Conservation (phyloP, 2,329 filamentous ascomycete species). For the Akanthomyces uredinophilus region DNA sequence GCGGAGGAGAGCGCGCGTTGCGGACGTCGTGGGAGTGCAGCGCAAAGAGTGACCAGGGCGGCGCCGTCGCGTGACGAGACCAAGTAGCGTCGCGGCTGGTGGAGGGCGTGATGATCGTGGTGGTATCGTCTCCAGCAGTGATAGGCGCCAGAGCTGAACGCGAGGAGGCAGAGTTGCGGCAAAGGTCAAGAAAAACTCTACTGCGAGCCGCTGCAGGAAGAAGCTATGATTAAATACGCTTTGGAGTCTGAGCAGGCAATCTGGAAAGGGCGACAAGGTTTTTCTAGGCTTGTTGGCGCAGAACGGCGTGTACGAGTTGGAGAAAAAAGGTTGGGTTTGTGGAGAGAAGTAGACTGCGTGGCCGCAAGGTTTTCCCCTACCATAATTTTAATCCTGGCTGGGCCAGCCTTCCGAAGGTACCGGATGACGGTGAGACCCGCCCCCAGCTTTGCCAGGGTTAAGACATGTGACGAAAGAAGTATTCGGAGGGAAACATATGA, state of each 20-base stretch:
- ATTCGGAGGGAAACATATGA: not conserved
- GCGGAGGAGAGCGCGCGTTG: not conserved
- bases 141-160: constrained; percentile 3
- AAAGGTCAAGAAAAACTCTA: not conserved
- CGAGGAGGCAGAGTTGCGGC: not conserved
- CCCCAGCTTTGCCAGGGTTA: not conserved
- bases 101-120: not conserved
- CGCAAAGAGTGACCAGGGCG: constrained; percentile 4
- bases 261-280: not conserved
- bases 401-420: not conserved
- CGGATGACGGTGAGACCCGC: constrained; percentile 7
- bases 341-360: not conserved
- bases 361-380: constrained; percentile 4
- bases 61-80: constrained; percentile 11
- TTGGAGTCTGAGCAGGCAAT: not conserved
- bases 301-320: too few species aligned
- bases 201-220: not conserved
- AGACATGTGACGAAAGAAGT: not conserved
- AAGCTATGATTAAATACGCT: not conserved
- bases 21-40: constrained; percentile 6
- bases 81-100: not conserved
- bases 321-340: constrained; percentile 3
- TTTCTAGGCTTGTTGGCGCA: not conserved
- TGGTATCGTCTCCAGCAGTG: not conserved
- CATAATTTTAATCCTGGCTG: not conserved